phyloP scores from a whole-genome alignment of 2,329 filamentous ascomycete species.

The Bertia moriformis region DNA sequence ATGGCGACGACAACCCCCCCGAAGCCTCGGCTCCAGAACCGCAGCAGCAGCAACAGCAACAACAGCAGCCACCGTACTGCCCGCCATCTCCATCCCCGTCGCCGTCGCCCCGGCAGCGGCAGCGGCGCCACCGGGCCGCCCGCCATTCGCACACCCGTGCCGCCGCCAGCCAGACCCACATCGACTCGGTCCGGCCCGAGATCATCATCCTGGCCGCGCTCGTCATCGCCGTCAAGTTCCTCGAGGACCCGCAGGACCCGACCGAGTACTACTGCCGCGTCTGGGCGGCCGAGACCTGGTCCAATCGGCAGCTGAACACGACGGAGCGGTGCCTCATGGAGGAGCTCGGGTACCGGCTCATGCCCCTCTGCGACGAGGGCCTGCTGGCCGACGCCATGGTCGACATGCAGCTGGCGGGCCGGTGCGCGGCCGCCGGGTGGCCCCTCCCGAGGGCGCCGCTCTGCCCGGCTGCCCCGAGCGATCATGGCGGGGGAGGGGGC shows the following conservation, averaged over 20 bases:
- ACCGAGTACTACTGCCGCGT: constrained; percentile 34
- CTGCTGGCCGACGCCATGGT: constrained; percentile 43
- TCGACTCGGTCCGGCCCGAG: constrained; percentile 46
- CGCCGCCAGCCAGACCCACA: constrained; percentile 30
- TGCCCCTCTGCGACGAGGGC: constrained; percentile 40
- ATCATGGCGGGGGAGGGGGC: constrained; percentile 6
- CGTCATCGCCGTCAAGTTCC: constrained; percentile 51
- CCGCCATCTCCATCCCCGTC: constrained; percentile 17
- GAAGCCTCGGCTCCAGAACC: not conserved
- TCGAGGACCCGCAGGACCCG: constrained; percentile 39
- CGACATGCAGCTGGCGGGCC: constrained; percentile 47
- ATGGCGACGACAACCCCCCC: constrained; percentile 8
- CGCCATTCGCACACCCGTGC: constrained; percentile 10
- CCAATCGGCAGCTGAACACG: constrained; percentile 44
- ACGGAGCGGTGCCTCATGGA: constrained; percentile 52
- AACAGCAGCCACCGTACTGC: constrained; percentile 28
- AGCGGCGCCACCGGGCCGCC: constrained; percentile 1
- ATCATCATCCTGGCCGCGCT: constrained; percentile 48
- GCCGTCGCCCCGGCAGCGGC: constrained; percentile 11
- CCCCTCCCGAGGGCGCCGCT: constrained; percentile 2
- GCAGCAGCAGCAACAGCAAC: constrained; percentile 3
- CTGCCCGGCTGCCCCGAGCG: constrained; percentile 6
- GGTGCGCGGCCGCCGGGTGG: constrained; percentile 13
- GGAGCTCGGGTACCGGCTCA: constrained; percentile 45
- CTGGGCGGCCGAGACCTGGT: constrained; percentile 43